Evolutionary conservation across 495 filamentous ascomycete genomes (phyloP), one percentile per base, ranked within the genome.

Genomic region (Aspergillus sclerotioniger): DNA sequence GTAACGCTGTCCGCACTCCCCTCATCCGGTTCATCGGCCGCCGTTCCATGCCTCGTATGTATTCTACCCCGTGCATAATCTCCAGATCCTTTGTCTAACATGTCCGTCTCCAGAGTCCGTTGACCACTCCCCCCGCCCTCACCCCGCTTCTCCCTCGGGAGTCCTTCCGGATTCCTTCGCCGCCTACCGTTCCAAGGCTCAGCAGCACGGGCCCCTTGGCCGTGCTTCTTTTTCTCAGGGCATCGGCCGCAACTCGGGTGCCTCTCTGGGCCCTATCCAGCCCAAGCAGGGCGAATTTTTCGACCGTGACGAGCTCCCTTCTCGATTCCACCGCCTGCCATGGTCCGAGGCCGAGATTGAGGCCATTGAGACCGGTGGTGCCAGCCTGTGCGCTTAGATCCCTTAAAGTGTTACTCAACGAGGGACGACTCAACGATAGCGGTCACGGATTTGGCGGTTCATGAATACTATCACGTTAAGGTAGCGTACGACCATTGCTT

Each of bases 21-120:
- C 76, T 96, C 73, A 98, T 98, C 68, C 86, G 87, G 61, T 98
- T 98, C 78, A 62, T 98, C 46, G 94, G 94, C 69, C 94, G 91
- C 80, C 87, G 94, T 56, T 79, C 86, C 21, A 77, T 84, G 61
- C 93, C 92, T 63, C 73, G 93, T 96, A 81, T 50, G 88, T 81
- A 49, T 28, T 53, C 51, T 35, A 15, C 15, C 37, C 46, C 48
- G 15, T 51, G n/a, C 32, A 25, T 3, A 39, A 56, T 50, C 25
- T 43, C 44, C 9, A 1, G 45, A 37, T 39, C n/a, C 39, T 15
- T 10, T 43, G 19, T n/a, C 50, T 54, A 65, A 57, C 44, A 16
- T n/a, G 25, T 2, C 16, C 31, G 21, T 16, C 35, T 48, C 7
- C 72, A 94, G 85, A 82, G 53, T 82, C 84, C 41, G 65, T 89